Evolutionary conservation across 768 basidiomycete species (phyloP).

Genomic region (Grammothele lineata): DNA sequence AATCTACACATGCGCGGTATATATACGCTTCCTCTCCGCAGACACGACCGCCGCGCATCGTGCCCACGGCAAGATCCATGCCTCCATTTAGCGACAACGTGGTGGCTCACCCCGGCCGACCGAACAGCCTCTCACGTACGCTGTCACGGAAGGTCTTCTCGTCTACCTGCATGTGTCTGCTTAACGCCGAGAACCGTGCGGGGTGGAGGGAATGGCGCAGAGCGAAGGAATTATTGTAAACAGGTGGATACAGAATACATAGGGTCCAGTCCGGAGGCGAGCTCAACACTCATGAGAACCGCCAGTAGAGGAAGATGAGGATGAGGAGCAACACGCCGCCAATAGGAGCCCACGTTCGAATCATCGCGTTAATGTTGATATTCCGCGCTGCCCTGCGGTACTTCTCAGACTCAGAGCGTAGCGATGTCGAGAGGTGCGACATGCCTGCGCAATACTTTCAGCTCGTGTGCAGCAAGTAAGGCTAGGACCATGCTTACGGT

Average conservation of each 20-base stretch:
- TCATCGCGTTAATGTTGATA: slow-evolving; percentile 89
- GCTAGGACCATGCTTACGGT: slow-evolving; percentile 54
- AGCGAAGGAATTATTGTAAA: slow-evolving; percentile 4
- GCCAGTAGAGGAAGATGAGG: slow-evolving; percentile 75
- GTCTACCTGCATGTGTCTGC: no score
- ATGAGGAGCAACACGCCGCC: slow-evolving; percentile 78
- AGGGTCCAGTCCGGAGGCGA: slow-evolving; percentile 6
- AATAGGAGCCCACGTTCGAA: slow-evolving; percentile 93
- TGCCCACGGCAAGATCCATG: slow-evolving; percentile 23
- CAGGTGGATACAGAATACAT: slow-evolving; percentile 13
- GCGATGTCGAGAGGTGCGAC: slow-evolving; percentile 92
- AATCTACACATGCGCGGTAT: slow-evolving; percentile 14
- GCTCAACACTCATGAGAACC: slow-evolving; percentile 48
- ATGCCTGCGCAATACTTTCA: slow-evolving; percentile 56
- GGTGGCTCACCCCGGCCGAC: not conserved
- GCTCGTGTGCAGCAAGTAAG: no score
- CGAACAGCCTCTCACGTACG: not conserved
- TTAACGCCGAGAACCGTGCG: no score
- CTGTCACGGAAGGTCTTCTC: no score
- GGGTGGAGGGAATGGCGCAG: not conserved
- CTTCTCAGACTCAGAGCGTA: slow-evolving; percentile 95
- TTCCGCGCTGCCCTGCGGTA: slow-evolving; percentile 94
- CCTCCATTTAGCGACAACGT: slow-evolving; percentile 12
- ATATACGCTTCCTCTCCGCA: slow-evolving; percentile 17
- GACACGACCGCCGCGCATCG: slow-evolving; percentile 20